Conservation (phyloP, 371 early-diverging fungal species). For the Rhizopus sp. region DNA sequence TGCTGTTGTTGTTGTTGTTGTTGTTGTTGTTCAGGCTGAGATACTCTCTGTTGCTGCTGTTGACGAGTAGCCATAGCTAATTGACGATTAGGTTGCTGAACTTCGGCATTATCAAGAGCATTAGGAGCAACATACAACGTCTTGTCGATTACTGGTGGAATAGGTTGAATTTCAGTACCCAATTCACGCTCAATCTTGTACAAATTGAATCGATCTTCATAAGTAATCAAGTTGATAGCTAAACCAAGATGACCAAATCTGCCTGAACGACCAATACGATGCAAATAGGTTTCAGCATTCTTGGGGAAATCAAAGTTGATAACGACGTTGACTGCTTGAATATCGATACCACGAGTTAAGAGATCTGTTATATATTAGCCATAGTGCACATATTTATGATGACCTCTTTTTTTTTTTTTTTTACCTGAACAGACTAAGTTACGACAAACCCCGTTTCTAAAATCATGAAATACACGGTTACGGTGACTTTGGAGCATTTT, state of each 20-base stretch:
- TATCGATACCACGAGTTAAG: conserved; percentile 99
- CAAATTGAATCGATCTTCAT: conserved; percentile 94
- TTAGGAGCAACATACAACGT: conserved; percentile 83
- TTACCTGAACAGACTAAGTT: conserved; percentile 92
- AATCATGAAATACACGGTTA: conserved; percentile 98
- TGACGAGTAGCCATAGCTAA: conserved; percentile 52
- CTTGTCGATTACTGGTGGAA: conserved; percentile 94
- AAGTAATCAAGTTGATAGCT: conserved; percentile 97
- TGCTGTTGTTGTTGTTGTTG: conserved; percentile 36
- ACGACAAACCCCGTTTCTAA: conserved; percentile 94
- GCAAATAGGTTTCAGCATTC: conserved; percentile 98
- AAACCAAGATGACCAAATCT: conserved; percentile 98
- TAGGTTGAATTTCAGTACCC: conserved; percentile 96
- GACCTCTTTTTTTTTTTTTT: conserved; percentile 8
- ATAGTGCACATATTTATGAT: neutral
- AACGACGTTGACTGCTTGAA: conserved; percentile 98
- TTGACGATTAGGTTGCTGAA: conserved; percentile 49
- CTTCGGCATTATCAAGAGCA: conserved; percentile 54
- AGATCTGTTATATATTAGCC: conserved; percentile 66
- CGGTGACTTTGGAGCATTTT: conserved; percentile 97
- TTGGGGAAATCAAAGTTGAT: conserved; percentile 99
- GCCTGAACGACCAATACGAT: conserved; percentile 98
- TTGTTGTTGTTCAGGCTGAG: conserved; percentile 34
- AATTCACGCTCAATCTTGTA: conserved; percentile 97
- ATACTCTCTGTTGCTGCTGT: conserved; percentile 49